Evolutionary conservation across 2,329 filamentous ascomycete genomes (phyloP).

Genomic region (Cytospora piceicola): DNA sequence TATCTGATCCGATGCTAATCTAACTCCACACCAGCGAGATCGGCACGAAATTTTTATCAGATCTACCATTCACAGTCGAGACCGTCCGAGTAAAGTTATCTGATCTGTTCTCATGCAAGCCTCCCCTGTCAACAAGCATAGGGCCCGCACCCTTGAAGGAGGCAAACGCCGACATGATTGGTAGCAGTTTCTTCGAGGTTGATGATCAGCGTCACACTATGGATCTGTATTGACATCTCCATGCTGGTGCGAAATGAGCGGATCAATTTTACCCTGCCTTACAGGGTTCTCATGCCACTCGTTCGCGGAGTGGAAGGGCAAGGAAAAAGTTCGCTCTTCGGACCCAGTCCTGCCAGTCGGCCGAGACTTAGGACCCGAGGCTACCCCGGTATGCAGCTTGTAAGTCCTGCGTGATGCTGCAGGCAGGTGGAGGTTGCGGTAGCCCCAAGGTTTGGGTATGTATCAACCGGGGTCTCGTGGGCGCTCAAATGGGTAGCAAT

Average conservation of each 20-base stretch:
- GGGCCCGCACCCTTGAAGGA: constrained; percentile 1
- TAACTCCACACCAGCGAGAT: constrained; percentile 22
- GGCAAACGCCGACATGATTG: background rate
- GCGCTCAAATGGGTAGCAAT: background rate
- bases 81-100: constrained; percentile 40
- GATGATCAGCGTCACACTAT: background rate
- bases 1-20: constrained; percentile 25
- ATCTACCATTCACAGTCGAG: constrained; percentile 18
- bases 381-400: constrained; percentile 5
- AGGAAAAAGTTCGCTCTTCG: background rate
- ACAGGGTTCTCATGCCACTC: background rate
- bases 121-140: constrained; percentile 23
- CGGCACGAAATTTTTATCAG: constrained; percentile 30
- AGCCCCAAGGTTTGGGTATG: constrained; percentile 1
- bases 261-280: background rate
- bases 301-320: background rate
- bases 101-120: constrained; percentile 37
- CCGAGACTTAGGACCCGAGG: background rate
- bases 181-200: background rate
- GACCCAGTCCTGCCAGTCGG: background rate
- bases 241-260: background rate
- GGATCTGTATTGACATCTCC: background rate
- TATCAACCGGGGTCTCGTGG: constrained; percentile 6
- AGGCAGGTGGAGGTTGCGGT: background rate
- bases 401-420: background rate